These are phyloP conservation scores for Vigna unguiculata DNA, from an alignment of 306 rosid species.

Conservation along the genomic window DNA sequence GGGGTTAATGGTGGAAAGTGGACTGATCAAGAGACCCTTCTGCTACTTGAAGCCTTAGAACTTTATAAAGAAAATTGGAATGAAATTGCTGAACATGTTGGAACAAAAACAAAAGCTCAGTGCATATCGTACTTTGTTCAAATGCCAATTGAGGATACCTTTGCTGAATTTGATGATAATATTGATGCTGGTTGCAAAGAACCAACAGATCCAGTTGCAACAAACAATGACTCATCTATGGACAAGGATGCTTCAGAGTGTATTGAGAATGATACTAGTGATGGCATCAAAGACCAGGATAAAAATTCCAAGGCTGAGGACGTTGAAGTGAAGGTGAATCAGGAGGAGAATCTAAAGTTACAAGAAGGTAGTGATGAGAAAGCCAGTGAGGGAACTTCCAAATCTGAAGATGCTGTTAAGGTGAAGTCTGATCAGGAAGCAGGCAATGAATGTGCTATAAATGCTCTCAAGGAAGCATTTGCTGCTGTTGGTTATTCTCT, in stretches of 20 bases:
- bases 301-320: slow-evolving; percentile 65
- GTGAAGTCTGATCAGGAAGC: slow-evolving; percentile 53
- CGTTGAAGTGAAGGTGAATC: slow-evolving; percentile 48
- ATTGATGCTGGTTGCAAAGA: slow-evolving; percentile 61
- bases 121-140: slow-evolving; percentile 94
- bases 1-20: slow-evolving; percentile 91
- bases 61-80: slow-evolving; percentile 93
- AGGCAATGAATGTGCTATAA: slow-evolving; percentile 63
- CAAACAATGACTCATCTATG: slow-evolving; percentile 54
- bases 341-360: slow-evolving; percentile 52
- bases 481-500: slow-evolving; percentile 78
- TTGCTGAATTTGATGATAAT: slow-evolving; percentile 65
- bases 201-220: slow-evolving; percentile 57
- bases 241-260: slow-evolving; percentile 61
- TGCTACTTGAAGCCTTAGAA: slow-evolving; percentile 96
- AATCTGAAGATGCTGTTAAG: slow-evolving; percentile 56
- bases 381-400: slow-evolving; percentile 53
- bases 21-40: slow-evolving; percentile 98
- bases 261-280: slow-evolving; percentile 51
- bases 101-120: slow-evolving; percentile 92
- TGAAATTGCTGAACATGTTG: slow-evolving; percentile 96
- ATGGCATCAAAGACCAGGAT: slow-evolving; percentile 53
- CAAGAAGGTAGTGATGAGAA: slow-evolving; percentile 59
- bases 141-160: slow-evolving; percentile 93
- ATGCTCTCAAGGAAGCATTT: slow-evolving; percentile 86